Evolutionary conservation across 176 grass and related monocot species (phyloP), one percentile per base, ranked within the genome.

Genomic region (Pontederia paniculata): DNA sequence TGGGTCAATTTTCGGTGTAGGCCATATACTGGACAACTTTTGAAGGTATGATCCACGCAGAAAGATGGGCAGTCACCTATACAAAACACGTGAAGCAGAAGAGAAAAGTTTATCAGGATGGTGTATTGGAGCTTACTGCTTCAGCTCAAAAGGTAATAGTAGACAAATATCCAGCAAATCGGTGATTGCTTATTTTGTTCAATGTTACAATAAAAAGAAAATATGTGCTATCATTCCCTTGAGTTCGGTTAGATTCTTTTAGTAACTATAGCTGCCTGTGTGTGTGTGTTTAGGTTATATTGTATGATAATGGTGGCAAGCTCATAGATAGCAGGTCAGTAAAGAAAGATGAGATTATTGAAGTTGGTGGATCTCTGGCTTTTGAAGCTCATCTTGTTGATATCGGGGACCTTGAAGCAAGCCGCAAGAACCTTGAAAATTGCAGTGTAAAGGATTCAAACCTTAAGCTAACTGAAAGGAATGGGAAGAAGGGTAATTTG

Each of bases 71-170:
- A 45, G 80, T 75, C 54, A 84, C 86, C 45, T 96, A 83, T 72
- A 89, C 91, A 1, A 90, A 81, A 54, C 86, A 97, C 50, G 14
- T 97, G 65, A 90, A 81, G 67, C 80, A 97, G 68, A 97, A 87
- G 74, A 81, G 86, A 53, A 90, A 97, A 78, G 72, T 69, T 54
- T 97, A 90, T 72, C 80, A 87, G 4, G 80, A 97, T 21, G 91
- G 83, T 9, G 57, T 69, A 58, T 47, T 97, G 21, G 59, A 83
- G 47, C 60, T 86, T 48, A 63, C 17, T 0, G 56, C 55, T 69
- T 84, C 82, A 54, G 71, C 70, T 58, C 67, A 62, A 76, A 88
- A 87, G 67, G 71, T 84, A 71, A 69, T 63, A 15, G 12, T 50
- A 43, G 64, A 54, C 57, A 60, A 68, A 75, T 76, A 1, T 56